phyloP scores from a whole-genome alignment of 805 yeast species.

The Yarrowia sp. region DNA sequence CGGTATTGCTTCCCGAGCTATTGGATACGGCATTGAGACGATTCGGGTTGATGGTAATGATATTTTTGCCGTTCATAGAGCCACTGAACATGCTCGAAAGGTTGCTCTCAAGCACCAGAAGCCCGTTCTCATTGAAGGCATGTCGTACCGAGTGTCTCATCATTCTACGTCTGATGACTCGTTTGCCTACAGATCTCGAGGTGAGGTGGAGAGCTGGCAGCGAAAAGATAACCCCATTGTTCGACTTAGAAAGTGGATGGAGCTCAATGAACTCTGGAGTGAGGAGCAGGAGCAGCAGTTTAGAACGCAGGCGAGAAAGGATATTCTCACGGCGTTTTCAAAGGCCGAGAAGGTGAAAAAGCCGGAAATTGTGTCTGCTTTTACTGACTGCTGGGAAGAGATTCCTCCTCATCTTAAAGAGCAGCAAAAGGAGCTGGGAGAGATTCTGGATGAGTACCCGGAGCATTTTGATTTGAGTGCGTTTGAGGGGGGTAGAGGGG shows the following conservation, averaged over 20 bases:
- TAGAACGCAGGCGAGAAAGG: conserved; percentile 33
- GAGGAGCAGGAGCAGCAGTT: conserved; percentile 36
- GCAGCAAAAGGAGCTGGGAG: conserved; percentile 36
- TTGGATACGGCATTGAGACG: conserved; percentile 41
- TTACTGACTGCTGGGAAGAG: conserved; percentile 34
- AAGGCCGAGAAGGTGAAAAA: conserved; percentile 38
- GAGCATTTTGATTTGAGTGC: conserved; percentile 35
- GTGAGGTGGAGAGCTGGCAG: conserved; percentile 40
- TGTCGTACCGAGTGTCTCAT: conserved; percentile 41
- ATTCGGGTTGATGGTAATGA: conserved; percentile 42
- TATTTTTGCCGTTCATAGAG: conserved; percentile 37
- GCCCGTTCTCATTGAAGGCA: conserved; percentile 40
- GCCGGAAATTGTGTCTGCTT: conserved; percentile 35
- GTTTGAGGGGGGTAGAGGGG: conserved; percentile 34
- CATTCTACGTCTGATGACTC: conserved; percentile 42
- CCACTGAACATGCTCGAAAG: conserved; percentile 34
- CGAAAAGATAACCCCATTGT: conserved; percentile 39
- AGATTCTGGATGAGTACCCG: conserved; percentile 36
- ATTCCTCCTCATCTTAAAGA: conserved; percentile 34
- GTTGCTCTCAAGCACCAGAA: conserved; percentile 33
- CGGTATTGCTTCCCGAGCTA: conserved; percentile 40
- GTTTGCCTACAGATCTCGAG: conserved; percentile 39
- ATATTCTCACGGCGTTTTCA: conserved; percentile 34
- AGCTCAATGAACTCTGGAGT: conserved; percentile 36
- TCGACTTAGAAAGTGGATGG: conserved; percentile 39